Percentiles rank a stretch among this genome's conserved stretches.
phyloP scores from a whole-genome alignment of 495 filamentous ascomycete species.

The Aspergillus avenaceus region DNA sequence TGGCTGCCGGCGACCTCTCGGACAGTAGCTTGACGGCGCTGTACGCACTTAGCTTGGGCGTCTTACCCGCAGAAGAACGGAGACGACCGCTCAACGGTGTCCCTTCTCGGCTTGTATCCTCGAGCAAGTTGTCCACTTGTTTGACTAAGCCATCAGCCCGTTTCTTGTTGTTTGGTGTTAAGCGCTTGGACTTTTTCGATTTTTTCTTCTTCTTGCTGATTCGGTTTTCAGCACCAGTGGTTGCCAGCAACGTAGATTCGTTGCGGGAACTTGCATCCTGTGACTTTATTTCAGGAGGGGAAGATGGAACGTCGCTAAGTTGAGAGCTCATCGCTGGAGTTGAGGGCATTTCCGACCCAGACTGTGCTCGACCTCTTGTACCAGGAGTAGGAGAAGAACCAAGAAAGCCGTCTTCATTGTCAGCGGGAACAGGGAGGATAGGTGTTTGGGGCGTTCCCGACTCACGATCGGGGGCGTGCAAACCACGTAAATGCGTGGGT shows the following conservation, averaged over 20 bases:
- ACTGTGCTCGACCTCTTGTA: conserved; percentile 36
- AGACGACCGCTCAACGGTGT: conserved; percentile 24
- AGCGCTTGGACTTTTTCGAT: conserved; percentile 10
- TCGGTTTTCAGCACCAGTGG: conserved; percentile 1
- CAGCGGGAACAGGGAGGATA: conserved; percentile 33
- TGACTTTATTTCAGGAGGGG: conserved; percentile 32
- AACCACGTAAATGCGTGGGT: conserved; percentile 25
- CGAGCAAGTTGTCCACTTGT: background rate
- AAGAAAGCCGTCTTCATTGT: conserved; percentile 59
- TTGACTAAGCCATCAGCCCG: background rate
- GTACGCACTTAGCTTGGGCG: conserved; percentile 4
- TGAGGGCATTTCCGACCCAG: conserved; percentile 15
- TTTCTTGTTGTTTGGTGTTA: conserved; percentile 4
- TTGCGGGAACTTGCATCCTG: conserved; percentile 22
- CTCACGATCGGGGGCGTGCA: conserved; percentile 16
- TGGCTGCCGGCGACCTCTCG: background rate
- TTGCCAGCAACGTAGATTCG: background rate
- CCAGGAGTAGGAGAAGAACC: conserved; percentile 79
- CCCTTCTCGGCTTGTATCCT: conserved; percentile 11
- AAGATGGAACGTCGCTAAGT: conserved; percentile 34
- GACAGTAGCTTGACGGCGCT: background rate
- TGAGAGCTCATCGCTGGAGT: conserved; percentile 13
- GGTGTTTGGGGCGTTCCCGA: conserved; percentile 44
- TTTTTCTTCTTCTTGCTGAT: conserved; percentile 14
- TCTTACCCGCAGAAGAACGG: conserved; percentile 26